phyloP scores from a whole-genome alignment of 2,329 filamentous ascomycete genomes.

The Claviceps digitariae region DNA sequence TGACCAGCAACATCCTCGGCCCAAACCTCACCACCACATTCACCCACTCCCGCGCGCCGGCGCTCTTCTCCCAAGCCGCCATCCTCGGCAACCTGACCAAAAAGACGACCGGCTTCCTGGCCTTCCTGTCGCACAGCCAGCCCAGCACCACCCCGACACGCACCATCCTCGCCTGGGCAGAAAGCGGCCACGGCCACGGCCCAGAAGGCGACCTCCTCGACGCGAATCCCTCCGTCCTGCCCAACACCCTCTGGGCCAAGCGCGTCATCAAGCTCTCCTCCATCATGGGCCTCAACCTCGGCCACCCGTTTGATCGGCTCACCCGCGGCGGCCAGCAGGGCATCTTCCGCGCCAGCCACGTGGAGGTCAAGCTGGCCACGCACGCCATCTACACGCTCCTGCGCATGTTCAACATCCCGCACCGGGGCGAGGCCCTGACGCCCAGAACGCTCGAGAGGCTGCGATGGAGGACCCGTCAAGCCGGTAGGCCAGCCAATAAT shows the following conservation, averaged over 20 bases:
- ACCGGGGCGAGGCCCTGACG: neutral
- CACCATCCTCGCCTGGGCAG: constrained; percentile 18
- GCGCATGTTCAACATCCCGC: constrained; percentile 10
- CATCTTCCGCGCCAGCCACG: constrained; percentile 21
- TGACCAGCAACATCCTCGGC: constrained; percentile 19
- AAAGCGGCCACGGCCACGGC: constrained; percentile 21
- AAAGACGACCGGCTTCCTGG: constrained; percentile 22
- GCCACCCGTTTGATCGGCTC: constrained; percentile 15
- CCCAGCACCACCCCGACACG: constrained; percentile 8
- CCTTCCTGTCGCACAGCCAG: neutral
- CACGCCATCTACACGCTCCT: constrained; percentile 19
- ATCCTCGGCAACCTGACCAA: constrained; percentile 10
- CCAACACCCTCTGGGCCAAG: constrained; percentile 18
- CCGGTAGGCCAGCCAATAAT: no score
- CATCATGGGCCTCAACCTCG: constrained; percentile 17
- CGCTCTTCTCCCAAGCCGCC: neutral
- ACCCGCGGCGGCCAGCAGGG: constrained; percentile 6
- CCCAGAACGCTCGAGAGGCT: no score
- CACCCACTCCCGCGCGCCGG: constrained; percentile 13
- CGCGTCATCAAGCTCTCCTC: constrained; percentile 17
- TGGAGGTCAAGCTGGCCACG: constrained; percentile 26
- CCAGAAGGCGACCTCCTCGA: constrained; percentile 17
- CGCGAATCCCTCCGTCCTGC: constrained; percentile 10
- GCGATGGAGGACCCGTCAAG: no score
- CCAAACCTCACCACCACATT: constrained; percentile 19